These are phyloP conservation scores for Chaetomiaceae sp. DNA, from an alignment of 2,329 filamentous ascomycete species.

Conservation along the genomic window DNA sequence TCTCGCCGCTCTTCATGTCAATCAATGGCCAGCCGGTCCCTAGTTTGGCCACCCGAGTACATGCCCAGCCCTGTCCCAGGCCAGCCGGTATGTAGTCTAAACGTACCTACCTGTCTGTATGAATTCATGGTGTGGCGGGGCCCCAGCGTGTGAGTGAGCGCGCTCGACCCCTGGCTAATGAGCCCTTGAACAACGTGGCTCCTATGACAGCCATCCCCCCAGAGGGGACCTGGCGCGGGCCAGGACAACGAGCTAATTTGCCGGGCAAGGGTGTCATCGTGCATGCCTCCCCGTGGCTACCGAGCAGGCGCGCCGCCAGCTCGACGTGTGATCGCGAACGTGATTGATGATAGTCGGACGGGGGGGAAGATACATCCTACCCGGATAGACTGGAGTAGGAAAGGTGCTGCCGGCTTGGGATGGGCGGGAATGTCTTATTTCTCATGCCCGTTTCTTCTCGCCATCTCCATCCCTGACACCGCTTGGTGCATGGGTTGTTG, in stretches of 20 bases:
- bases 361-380: constrained; percentile 9
- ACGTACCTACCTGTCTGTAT: constrained; percentile 2
- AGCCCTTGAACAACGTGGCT: constrained; percentile 36
- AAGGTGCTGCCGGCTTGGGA: constrained; percentile 6
- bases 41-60: constrained; percentile 18
- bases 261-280: constrained; percentile 25
- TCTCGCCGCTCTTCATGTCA: constrained; percentile 15
- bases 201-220: constrained; percentile 28
- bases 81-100: not conserved
- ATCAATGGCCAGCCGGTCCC: constrained; percentile 17
- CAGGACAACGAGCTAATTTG: constrained; percentile 29
- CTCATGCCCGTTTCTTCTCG: not conserved
- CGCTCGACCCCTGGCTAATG: constrained; percentile 29
- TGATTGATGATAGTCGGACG: constrained; percentile 16
- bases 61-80: constrained; percentile 11
- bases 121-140: constrained; percentile 24
- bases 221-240: constrained; percentile 20
- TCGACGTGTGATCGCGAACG: constrained; percentile 24
- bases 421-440: not conserved
- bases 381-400: constrained; percentile 2
- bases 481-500: constrained; percentile 1
- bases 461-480: not conserved
- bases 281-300: constrained; percentile 3
- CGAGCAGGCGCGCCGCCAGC: constrained; percentile 10
- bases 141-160: constrained; percentile 8